Conservation (phyloP, 1,139 yeast species). For the Taphrina populina region DNA sequence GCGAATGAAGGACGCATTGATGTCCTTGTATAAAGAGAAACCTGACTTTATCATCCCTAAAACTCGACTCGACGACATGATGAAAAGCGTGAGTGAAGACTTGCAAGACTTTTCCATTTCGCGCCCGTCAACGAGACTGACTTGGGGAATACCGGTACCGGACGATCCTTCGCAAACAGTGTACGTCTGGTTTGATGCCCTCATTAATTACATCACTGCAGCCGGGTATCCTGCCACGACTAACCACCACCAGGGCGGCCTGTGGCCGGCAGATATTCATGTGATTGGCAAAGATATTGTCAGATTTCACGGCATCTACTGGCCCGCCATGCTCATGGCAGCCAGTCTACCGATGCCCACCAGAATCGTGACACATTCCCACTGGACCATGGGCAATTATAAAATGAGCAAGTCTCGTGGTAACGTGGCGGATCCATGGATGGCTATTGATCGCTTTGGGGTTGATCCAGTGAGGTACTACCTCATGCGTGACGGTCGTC, state of each 20-base stretch:
- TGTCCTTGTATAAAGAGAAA: conserved; percentile 52
- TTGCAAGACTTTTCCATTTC: conserved; percentile 77
- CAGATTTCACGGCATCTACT: conserved; percentile 80
- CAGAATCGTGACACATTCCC: conserved; percentile 84
- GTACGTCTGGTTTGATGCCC: conserved; percentile 97
- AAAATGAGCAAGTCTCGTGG: conserved; percentile 94
- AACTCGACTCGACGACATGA: conserved; percentile 56
- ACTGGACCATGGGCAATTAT: conserved; percentile 85
- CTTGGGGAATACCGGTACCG: conserved; percentile 93
- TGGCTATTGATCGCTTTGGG: conserved; percentile 49
- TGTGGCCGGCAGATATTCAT: conserved; percentile 69
- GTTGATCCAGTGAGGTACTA: conserved; percentile 35
- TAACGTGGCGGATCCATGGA: conserved; percentile 90
- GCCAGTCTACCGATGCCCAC: conserved; percentile 69
- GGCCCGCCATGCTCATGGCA: conserved; percentile 92
- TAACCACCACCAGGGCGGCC: too few relatives aligned
- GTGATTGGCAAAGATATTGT: conserved; percentile 88
- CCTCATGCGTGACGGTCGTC: conserved; percentile 35
- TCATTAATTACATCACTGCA: conserved; percentile 77
- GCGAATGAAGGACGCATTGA: conserved; percentile 56
- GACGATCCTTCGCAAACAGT: conserved; percentile 71
- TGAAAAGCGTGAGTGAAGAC: conserved; percentile 57
- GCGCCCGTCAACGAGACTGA: conserved; percentile 70
- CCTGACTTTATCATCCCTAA: conserved; percentile 63
- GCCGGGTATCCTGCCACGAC: conserved; percentile 58